phyloP scores from a whole-genome alignment of 2,329 filamentous ascomycete species.

The Aotearoamyces nothofagi region DNA sequence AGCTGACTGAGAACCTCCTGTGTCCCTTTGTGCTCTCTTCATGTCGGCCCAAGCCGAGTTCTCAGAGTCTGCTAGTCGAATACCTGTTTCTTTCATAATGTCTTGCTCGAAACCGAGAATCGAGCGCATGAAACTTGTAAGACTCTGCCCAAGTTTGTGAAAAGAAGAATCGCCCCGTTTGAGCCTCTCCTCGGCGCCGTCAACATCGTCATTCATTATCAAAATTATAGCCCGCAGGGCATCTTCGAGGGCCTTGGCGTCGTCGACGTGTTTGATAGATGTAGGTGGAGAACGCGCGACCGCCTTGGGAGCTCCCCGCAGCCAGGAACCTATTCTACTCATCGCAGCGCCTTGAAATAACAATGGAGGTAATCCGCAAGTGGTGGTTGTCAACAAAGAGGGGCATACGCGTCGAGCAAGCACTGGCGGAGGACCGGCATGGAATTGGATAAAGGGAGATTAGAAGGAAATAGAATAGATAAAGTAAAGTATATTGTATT shows the following conservation, averaged over 20 bases:
- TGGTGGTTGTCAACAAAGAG: too few relatives aligned
- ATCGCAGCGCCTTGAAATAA: neutral
- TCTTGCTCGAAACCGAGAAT: constrained; percentile 86
- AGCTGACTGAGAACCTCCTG: constrained; percentile 32
- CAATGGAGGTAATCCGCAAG: too few relatives aligned
- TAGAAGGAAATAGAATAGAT: too few relatives aligned
- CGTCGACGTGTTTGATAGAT: constrained; percentile 21
- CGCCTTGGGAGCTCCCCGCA: constrained; percentile 10
- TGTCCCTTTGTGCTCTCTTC: constrained; percentile 55
- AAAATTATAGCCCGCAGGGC: constrained; percentile 50
- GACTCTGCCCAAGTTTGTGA: constrained; percentile 68
- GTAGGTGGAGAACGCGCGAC: constrained; percentile 9
- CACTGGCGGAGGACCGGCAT: too few relatives aligned
- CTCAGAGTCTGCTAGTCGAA: constrained; percentile 61
- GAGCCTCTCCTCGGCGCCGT: constrained; percentile 61
- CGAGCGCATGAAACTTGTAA: constrained; percentile 73
- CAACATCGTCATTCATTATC: constrained; percentile 84
- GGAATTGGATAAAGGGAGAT: too few relatives aligned
- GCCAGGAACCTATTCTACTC: constrained; percentile 2
- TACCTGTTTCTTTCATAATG: constrained; percentile 69
- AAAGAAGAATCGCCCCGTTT: constrained; percentile 67
- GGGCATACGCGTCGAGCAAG: too few relatives aligned
- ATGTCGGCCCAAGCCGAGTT: constrained; percentile 61
- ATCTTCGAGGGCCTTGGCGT: constrained; percentile 39
- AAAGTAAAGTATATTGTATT: too few relatives aligned